These are phyloP conservation scores for Fusarium ramigenum DNA, from an alignment of 2,329 filamentous ascomycete species.

Conservation along the genomic window DNA sequence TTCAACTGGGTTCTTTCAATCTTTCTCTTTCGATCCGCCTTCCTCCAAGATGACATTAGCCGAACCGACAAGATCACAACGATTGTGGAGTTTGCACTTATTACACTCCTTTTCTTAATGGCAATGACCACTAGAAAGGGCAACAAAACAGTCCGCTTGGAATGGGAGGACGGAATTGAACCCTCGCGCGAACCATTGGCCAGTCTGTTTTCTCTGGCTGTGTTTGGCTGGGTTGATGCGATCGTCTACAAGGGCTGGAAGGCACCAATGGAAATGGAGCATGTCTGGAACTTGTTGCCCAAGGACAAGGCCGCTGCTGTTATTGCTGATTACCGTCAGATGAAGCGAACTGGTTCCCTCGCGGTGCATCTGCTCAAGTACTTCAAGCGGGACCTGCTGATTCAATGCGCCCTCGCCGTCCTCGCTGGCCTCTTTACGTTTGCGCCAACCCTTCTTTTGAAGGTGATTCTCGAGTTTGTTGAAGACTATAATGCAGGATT, in stretches of 20 bases:
- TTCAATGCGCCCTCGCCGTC: slow-evolving; percentile 83
- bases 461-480: slow-evolving; percentile 93
- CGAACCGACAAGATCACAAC: slow-evolving; percentile 68
- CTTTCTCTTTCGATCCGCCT: slow-evolving; percentile 82
- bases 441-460: slow-evolving; percentile 88
- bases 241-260: slow-evolving; percentile 91
- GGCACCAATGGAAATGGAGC: slow-evolving; percentile 80
- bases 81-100: slow-evolving; percentile 78
- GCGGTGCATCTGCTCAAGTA: slow-evolving; percentile 84
- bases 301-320: slow-evolving; percentile 88
- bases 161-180: slow-evolving; percentile 88
- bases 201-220: slow-evolving; percentile 86
- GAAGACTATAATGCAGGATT: slow-evolving; percentile 75
- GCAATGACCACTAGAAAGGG: slow-evolving; percentile 87
- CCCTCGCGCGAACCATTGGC: slow-evolving; percentile 88
- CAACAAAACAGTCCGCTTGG: slow-evolving; percentile 86
- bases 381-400: slow-evolving; percentile 79
- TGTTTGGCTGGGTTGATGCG: slow-evolving; percentile 89
- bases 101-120: slow-evolving; percentile 77
- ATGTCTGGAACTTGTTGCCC: slow-evolving; percentile 91
- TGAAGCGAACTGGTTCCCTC: slow-evolving; percentile 82
- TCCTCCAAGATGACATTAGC: slow-evolving; percentile 79
- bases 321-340: slow-evolving; percentile 82
- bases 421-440: slow-evolving; percentile 87
- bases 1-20: slow-evolving; percentile 82